Percentiles rank a stretch among this genome's conserved stretches.
Conservation (phyloP, 1,284 basidiomycete genomes). For the Marasmius oreades region DNA sequence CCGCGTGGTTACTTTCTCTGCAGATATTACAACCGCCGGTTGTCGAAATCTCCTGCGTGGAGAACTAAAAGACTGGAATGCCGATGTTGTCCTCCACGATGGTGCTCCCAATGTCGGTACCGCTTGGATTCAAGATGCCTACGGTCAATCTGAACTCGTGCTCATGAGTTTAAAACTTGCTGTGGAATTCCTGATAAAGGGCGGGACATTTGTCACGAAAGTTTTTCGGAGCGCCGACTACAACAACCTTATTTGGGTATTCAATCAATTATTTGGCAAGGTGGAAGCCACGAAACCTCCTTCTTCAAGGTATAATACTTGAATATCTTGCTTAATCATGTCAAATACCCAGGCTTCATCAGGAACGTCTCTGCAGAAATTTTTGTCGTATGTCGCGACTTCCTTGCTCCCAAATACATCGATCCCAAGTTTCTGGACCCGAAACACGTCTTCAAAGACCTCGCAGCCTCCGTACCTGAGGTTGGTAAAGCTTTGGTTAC, state of each 20-base stretch:
- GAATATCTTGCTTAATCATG: neutral
- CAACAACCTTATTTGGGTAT: slow-evolving; percentile 99
- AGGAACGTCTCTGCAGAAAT: slow-evolving; percentile 99
- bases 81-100: slow-evolving; percentile 99
- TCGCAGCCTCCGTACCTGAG: slow-evolving; percentile 48
- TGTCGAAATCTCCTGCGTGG: slow-evolving; percentile 86
- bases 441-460: slow-evolving; percentile 96
- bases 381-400: slow-evolving; percentile 97
- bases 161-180: slow-evolving; percentile 96
- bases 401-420: slow-evolving; percentile 92
- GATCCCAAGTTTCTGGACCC: slow-evolving; percentile 99
- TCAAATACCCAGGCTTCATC: slow-evolving; percentile 5
- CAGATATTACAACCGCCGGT: slow-evolving; percentile 93
- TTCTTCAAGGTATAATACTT: slow-evolving; percentile 74
- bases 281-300: slow-evolving; percentile 99
- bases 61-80: slow-evolving; percentile 98
- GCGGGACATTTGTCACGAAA: slow-evolving; percentile 97
- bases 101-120: slow-evolving; percentile 99
- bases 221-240: slow-evolving; percentile 99
- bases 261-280: slow-evolving; percentile 93
- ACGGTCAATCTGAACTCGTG: slow-evolving; percentile 95
- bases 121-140: slow-evolving; percentile 99
- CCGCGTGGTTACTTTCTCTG: slow-evolving; percentile 86
- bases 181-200: slow-evolving; percentile 92
- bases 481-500: slow-evolving; percentile 48